Evolutionary conservation across 2,329 filamentous ascomycete species (phyloP), one percentile per base, ranked within the genome.

Genomic region (Penicillium sp.): DNA sequence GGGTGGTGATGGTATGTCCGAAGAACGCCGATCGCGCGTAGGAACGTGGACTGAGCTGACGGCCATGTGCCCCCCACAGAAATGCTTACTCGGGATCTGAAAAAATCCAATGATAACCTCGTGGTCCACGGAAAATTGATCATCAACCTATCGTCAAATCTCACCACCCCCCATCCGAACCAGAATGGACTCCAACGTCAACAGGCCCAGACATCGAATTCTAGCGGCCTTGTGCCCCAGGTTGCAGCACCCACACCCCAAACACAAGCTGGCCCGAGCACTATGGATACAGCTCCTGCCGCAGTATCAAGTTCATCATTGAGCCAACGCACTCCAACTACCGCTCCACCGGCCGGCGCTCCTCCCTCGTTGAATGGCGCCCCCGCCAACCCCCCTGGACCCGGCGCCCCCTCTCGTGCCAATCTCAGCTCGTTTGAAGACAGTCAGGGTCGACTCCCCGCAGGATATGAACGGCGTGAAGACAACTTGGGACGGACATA

Each of bases 101-200:
- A 97, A 73, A 97, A 97, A 76, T 97, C 94, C 6, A 97, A 91
- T 57, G 94, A 99, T 73, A 97, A 97, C 72, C 85, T 99, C 46
- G 91, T 97, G 54, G 94, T 99, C 33, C 92, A 99, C 72, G 94
- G 94, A 60, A 97, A 97, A 77, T 84, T 99, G 53, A 99, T 99
- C 67, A 86, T 99, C 60, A 97, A 96, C 73, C 80, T 99, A 12
- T 97, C 93, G 11, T 97, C 93, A 49, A 96, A 99, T 72, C 83
- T 97, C 19, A 80, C 83, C 41, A 77, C 84, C 16, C 90, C 91
- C 7, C 83, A 87, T 60, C 84, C 85, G 60, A 70, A 65, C 79
- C 80, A 71, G 48, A 74, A 73, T 55, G 75, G 73, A 31, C 52
- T 67, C 46, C 70, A 73, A 48, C 68, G 70, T 38, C 65, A 70